Percentiles rank a stretch among this genome's conserved stretches.
Evolutionary conservation across 2,329 filamentous ascomycete species (phyloP).

Genomic region (Pseudophaeomoniella oleicola): DNA sequence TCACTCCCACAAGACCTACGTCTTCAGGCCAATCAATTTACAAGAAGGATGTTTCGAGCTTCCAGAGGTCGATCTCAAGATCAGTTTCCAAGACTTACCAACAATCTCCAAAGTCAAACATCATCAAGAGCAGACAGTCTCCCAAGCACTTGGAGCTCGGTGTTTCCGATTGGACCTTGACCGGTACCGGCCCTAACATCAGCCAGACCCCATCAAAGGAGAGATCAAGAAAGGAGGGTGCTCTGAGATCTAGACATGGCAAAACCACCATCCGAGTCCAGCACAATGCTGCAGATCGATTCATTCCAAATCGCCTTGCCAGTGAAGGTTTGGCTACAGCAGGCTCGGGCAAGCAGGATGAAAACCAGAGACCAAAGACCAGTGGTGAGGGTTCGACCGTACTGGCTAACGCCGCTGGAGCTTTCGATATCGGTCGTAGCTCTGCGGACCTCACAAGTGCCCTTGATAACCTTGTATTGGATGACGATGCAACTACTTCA

Average conservation of each 20-base stretch:
- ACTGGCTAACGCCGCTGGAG: slow-evolving; percentile 58
- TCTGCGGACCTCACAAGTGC: slow-evolving; percentile 64
- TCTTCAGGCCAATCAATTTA: slow-evolving; percentile 59
- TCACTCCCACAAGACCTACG: slow-evolving; percentile 51
- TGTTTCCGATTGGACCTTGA: slow-evolving; percentile 82
- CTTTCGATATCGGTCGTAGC: slow-evolving; percentile 46
- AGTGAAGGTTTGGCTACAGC: slow-evolving; percentile 77
- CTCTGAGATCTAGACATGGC: slow-evolving; percentile 27
- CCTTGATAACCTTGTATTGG: slow-evolving; percentile 64
- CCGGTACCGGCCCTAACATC: slow-evolving; percentile 55
- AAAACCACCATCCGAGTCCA: slow-evolving; percentile 62
- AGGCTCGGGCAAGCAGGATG: slow-evolving; percentile 73
- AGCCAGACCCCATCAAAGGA: slow-evolving; percentile 48
- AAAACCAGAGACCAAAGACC: slow-evolving; percentile 60
- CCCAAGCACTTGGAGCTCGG: slow-evolving; percentile 81
- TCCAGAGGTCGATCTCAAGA: slow-evolving; percentile 48
- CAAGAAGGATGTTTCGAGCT: slow-evolving; percentile 62
- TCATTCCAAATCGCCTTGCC: slow-evolving; percentile 85
- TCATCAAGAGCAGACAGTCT: slow-evolving; percentile 58
- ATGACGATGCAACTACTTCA: slow-evolving; percentile 53
- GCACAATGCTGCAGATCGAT: slow-evolving; percentile 70
- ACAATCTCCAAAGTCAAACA: slow-evolving; percentile 94
- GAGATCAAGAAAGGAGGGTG: slow-evolving; percentile 39
- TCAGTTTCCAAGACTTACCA: slow-evolving; percentile 51
- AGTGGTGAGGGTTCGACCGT: slow-evolving; percentile 60